Evolutionary conservation across 2,329 filamentous ascomycete genomes (phyloP).

Genomic region (Phyllosticta capitalensis): DNA sequence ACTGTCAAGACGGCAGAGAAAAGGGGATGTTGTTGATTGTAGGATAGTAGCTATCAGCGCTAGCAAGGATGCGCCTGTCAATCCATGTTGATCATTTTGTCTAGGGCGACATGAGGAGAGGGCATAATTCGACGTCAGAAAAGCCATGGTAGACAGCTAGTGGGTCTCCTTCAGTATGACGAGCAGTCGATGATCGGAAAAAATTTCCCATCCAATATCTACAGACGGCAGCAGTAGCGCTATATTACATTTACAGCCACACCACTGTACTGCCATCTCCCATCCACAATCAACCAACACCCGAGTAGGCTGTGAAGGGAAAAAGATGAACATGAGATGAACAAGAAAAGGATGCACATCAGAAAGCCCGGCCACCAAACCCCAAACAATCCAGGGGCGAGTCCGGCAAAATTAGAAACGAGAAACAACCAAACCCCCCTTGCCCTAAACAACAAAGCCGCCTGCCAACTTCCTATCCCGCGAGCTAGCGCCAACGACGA

Average conservation of each 20-base stretch:
- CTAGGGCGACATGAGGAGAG: background rate
- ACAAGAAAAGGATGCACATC: background rate
- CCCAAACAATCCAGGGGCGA: background rate
- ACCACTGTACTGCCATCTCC: background rate
- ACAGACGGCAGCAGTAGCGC: background rate
- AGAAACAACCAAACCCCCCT: background rate
- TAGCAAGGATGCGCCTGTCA: background rate
- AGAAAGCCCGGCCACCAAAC: background rate
- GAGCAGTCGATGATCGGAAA: background rate
- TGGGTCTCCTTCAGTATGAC: background rate
- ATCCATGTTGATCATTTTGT: background rate
- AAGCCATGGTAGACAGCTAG: background rate
- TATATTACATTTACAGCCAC: background rate
- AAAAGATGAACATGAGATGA: background rate
- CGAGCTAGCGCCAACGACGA: conserved; percentile 26
- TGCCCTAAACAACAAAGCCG: conserved; percentile 15
- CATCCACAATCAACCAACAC: background rate
- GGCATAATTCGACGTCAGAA: background rate
- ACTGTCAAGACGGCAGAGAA: background rate
- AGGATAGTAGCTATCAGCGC: background rate
- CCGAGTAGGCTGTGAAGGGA: background rate
- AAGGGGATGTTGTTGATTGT: background rate
- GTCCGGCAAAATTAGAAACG: background rate
- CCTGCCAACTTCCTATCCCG: conserved; percentile 22
- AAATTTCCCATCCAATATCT: background rate